A percentile compares a stretch with the other conserved stretches of the same genome.
These are phyloP conservation scores for Fusarium sp. DNA, from an alignment of 2,329 filamentous ascomycete species.

Conservation along the genomic window DNA sequence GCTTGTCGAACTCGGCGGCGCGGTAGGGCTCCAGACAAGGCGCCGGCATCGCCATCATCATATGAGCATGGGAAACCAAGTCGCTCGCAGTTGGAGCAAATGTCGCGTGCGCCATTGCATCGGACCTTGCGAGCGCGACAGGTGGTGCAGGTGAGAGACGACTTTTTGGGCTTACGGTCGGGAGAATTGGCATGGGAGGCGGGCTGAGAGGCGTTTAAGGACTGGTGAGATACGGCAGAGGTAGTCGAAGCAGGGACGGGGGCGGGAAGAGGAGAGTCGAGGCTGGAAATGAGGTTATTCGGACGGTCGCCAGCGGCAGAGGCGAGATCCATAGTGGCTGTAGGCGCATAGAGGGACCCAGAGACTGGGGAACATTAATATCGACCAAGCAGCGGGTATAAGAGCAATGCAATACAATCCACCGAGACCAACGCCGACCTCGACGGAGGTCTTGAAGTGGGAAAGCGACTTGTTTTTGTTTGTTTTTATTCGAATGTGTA, in stretches of 20 bases:
- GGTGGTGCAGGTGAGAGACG: slow-evolving; percentile 63
- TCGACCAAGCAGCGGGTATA: slow-evolving; percentile 22
- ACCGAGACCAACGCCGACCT: slow-evolving; percentile 31
- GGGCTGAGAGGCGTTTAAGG: slow-evolving; percentile 35
- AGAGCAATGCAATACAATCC: slow-evolving; percentile 25
- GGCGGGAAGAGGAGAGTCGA: slow-evolving; percentile 42
- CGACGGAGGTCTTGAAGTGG: slow-evolving; percentile 30
- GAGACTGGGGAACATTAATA: slow-evolving; percentile 31
- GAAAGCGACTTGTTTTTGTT: slow-evolving; percentile 14
- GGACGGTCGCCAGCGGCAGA: slow-evolving; percentile 44
- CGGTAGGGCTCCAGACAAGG: slow-evolving; percentile 59
- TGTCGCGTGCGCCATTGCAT: slow-evolving; percentile 64
- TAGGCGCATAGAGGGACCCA: slow-evolving; percentile 42
- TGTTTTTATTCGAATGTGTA: slow-evolving; percentile 24
- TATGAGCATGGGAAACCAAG: slow-evolving; percentile 68
- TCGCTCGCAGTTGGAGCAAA: slow-evolving; percentile 69
- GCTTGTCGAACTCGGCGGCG: slow-evolving; percentile 66
- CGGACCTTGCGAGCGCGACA: slow-evolving; percentile 68
- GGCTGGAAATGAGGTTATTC: slow-evolving; percentile 43
- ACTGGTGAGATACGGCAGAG: slow-evolving; percentile 27
- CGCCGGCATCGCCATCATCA: slow-evolving; percentile 58
- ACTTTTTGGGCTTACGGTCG: slow-evolving; percentile 54
- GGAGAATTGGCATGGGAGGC: slow-evolving; percentile 45
- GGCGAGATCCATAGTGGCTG: slow-evolving; percentile 47
- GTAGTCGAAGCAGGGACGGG: slow-evolving; percentile 13